Percentiles rank a stretch among this genome's conserved stretches.
phyloP scores from a whole-genome alignment of 805 yeast species.

The Pichia ethanolica region DNA sequence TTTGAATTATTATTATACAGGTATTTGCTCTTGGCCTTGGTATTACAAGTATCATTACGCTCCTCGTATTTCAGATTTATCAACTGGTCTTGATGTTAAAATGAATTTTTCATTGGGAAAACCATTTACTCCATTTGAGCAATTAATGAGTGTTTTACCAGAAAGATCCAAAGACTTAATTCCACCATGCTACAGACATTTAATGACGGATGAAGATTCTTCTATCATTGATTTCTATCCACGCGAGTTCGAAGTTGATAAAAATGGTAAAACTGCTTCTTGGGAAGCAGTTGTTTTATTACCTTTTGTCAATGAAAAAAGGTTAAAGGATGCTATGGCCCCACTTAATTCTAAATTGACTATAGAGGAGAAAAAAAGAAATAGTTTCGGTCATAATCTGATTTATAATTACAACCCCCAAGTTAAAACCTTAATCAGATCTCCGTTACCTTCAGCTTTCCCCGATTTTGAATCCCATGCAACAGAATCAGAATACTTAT shows the following conservation, averaged over 20 bases:
- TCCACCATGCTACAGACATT: slow-evolving; percentile 67
- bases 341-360: slow-evolving; percentile 56
- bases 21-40: slow-evolving; percentile 96
- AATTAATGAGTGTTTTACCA: slow-evolving; percentile 94
- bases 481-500: slow-evolving; percentile 47
- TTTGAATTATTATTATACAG: slow-evolving; percentile 78
- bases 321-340: slow-evolving; percentile 64
- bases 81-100: slow-evolving; percentile 58
- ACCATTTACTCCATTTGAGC: slow-evolving; percentile 92
- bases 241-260: slow-evolving; percentile 74
- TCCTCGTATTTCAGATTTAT: slow-evolving; percentile 86
- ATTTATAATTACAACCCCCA: slow-evolving; percentile 73
- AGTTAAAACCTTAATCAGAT: slow-evolving; percentile 52
- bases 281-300: slow-evolving; percentile 97
- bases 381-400: slow-evolving; percentile 64
- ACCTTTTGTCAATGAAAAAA: slow-evolving; percentile 80
- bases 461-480: slow-evolving; percentile 76
- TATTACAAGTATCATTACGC: slow-evolving; percentile 84
- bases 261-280: slow-evolving; percentile 90
- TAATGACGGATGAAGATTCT: slow-evolving; percentile 81
- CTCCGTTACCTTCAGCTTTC: slow-evolving; percentile 74
- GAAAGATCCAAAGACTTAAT: slow-evolving; percentile 78
- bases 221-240: slow-evolving; percentile 92
- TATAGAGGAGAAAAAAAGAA: slow-evolving; percentile 67
- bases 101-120: slow-evolving; percentile 58